Conservation (phyloP, 345 rosid species). For the Carallia brachiata region DNA sequence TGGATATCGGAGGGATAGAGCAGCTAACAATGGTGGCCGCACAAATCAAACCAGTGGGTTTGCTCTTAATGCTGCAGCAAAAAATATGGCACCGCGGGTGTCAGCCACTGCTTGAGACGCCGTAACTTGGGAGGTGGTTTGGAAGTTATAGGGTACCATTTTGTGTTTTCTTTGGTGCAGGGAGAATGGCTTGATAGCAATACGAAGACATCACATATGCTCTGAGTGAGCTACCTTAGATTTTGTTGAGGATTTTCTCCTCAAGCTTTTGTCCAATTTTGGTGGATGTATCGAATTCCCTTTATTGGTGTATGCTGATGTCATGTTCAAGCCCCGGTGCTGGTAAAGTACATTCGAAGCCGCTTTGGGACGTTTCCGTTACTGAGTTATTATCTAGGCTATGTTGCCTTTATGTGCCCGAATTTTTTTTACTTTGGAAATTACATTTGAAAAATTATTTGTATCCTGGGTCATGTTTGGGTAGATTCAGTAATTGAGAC, state of each 20-base stretch:
- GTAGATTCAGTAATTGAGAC: background rate
- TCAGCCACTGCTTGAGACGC: constrained; percentile 51
- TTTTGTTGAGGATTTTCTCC: background rate
- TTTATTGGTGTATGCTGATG: background rate
- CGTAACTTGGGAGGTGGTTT: background rate
- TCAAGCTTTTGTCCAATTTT: background rate
- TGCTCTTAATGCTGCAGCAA: constrained; percentile 32
- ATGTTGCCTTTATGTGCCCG: background rate
- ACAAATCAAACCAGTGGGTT: constrained; percentile 41
- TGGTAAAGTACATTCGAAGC: background rate
- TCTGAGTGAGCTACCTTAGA: background rate
- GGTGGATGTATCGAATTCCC: background rate
- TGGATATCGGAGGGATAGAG: constrained; percentile 33
- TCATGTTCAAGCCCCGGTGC: background rate
- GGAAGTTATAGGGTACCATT: background rate
- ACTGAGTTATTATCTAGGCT: background rate
- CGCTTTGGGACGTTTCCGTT: background rate
- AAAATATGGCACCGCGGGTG: constrained; percentile 41
- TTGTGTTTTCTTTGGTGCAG: constrained; percentile 14
- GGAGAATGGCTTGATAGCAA: constrained; percentile 1
- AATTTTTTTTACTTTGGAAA: too few species aligned
- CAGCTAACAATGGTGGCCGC: constrained; percentile 42
- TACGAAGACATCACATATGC: background rate
- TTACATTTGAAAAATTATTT: background rate
- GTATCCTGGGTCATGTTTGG: background rate